phyloP scores from a whole-genome alignment of 1,284 basidiomycete genomes.

The Cutaneotrichosporon cyanovorans region DNA sequence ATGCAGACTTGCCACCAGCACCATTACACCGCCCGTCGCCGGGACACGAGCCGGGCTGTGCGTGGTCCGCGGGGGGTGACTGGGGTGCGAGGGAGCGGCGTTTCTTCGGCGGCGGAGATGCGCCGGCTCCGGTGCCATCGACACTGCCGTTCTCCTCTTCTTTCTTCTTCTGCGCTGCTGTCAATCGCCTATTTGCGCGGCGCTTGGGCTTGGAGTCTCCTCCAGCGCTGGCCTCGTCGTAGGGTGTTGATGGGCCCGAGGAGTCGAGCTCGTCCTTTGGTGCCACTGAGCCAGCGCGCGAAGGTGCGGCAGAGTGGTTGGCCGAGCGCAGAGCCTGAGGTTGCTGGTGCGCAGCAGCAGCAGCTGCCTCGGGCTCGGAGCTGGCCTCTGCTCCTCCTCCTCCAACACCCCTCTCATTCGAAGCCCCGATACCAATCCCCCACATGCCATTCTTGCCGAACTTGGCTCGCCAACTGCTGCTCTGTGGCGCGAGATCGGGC shows the following conservation, averaged over 20 bases:
- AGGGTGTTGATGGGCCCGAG: constrained; percentile 4
- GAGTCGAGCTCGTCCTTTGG: constrained; percentile 18
- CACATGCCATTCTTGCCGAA: constrained; percentile 12
- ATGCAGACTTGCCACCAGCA: constrained; percentile 80
- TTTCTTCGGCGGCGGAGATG: constrained; percentile 13
- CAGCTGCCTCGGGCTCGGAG: constrained; percentile 8
- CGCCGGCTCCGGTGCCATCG: too few species aligned
- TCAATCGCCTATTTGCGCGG: constrained; percentile 5
- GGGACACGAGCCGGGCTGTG: constrained; percentile 67
- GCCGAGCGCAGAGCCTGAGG: not conserved
- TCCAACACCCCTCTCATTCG: constrained; percentile 35
- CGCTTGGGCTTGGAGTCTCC: constrained; percentile 12
- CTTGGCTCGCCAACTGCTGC: constrained; percentile 20
- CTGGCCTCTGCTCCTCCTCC: constrained; percentile 21
- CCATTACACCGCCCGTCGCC: constrained; percentile 93
- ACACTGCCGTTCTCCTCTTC: constrained; percentile 9
- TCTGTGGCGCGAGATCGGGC: constrained; percentile 1
- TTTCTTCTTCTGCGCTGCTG: constrained; percentile 5
- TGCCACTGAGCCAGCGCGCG: constrained; percentile 11
- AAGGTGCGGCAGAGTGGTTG: not conserved
- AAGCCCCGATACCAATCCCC: constrained; percentile 28
- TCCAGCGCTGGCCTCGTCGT: not conserved
- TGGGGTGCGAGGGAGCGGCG: constrained; percentile 22
- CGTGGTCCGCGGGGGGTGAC: constrained; percentile 22
- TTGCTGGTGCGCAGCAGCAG: not conserved